Conservation (phyloP, 2,329 filamentous ascomycete species). For the Thelonectria olida region DNA sequence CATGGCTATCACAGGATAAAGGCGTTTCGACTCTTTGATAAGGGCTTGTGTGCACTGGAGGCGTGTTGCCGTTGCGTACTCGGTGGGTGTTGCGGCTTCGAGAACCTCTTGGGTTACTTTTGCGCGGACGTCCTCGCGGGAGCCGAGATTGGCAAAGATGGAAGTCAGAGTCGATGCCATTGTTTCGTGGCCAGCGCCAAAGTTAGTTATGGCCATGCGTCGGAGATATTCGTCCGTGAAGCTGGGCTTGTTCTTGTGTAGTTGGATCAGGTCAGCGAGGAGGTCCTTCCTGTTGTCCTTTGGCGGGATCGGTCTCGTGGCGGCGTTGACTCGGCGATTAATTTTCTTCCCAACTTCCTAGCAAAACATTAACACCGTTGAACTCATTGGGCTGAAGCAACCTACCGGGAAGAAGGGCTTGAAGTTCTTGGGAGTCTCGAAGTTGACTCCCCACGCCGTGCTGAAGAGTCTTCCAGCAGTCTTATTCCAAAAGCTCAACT, state of each 20-base stretch:
- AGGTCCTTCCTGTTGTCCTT: slow-evolving; percentile 52
- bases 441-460: slow-evolving; percentile 55
- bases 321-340: slow-evolving; percentile 45
- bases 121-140: slow-evolving; percentile 45
- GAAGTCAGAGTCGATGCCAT: slow-evolving; percentile 62
- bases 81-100: slow-evolving; percentile 1
- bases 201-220: slow-evolving; percentile 63
- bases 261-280: slow-evolving; percentile 55
- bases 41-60: slow-evolving; percentile 53
- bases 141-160: slow-evolving; percentile 56
- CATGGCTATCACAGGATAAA: slow-evolving; percentile 63
- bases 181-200: slow-evolving; percentile 65
- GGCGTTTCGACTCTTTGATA: slow-evolving; percentile 60
- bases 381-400: background rate
- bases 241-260: slow-evolving; percentile 55
- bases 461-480: slow-evolving; percentile 51
- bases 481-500: slow-evolving; percentile 50
- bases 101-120: slow-evolving; percentile 48
- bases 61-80: slow-evolving; percentile 34
- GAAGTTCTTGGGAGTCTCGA: slow-evolving; percentile 53
- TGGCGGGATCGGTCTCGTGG: slow-evolving; percentile 38
- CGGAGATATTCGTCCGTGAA: slow-evolving; percentile 59
- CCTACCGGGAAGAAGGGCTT: slow-evolving; percentile 60
- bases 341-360: slow-evolving; percentile 49
- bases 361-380: background rate